Conservation (phyloP, 495 filamentous ascomycete genomes). For the Neurospora discreta region DNA sequence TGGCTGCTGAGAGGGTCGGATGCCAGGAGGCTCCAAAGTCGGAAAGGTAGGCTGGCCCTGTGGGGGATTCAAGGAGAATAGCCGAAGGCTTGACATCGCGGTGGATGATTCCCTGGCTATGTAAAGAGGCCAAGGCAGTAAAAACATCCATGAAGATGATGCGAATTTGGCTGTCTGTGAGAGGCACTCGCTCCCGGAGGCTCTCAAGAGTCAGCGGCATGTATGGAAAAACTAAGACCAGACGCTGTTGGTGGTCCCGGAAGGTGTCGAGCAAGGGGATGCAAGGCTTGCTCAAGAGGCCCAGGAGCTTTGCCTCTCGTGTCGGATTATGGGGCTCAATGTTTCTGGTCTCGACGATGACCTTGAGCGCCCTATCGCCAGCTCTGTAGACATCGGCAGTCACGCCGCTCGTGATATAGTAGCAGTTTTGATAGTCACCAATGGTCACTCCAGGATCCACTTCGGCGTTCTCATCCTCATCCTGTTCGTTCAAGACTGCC, state of each 20-base stretch:
- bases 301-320: conserved; percentile 66
- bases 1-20: conserved; percentile 39
- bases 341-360: conserved; percentile 63
- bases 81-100: conserved; percentile 92
- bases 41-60: conserved; percentile 64
- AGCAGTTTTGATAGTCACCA: conserved; percentile 60
- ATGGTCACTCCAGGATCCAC: conserved; percentile 42
- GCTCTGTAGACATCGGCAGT: conserved; percentile 69
- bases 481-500: not conserved
- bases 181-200: conserved; percentile 39
- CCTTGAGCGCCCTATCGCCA: conserved; percentile 65
- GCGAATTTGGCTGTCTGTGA: conserved; percentile 33
- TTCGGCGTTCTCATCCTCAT: conserved; percentile 11
- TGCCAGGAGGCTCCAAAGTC: conserved; percentile 93
- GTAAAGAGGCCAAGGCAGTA: conserved; percentile 58
- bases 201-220: conserved; percentile 57
- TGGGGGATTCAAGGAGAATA: conserved; percentile 56
- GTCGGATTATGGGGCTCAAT: conserved; percentile 69
- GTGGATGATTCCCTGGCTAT: conserved; percentile 69
- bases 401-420: conserved; percentile 60
- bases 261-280: conserved; percentile 64
- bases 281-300: conserved; percentile 31
- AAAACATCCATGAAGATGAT: conserved; percentile 56
- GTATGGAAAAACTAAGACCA: conserved; percentile 78
- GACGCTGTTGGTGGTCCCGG: conserved; percentile 52